A percentile compares a stretch with the other conserved stretches of the same genome.
Conservation (phyloP, 2,329 filamentous ascomycete species). For the Pyrenophora graminea region DNA sequence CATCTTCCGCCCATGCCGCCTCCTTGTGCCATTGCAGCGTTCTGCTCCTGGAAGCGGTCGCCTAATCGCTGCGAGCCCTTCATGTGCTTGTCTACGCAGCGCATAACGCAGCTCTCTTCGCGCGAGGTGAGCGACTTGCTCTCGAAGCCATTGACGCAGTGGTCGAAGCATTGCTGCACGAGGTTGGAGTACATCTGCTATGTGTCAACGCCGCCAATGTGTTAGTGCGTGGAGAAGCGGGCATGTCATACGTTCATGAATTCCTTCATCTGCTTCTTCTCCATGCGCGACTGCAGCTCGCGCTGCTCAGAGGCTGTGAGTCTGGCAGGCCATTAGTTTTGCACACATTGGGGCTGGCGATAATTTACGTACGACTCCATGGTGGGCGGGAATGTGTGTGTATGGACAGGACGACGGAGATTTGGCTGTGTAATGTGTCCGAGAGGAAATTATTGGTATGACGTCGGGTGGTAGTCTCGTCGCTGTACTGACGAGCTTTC, state of each 20-base stretch:
- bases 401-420: neutral
- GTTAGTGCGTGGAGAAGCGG: neutral
- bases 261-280: slow-evolving; percentile 98
- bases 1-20: slow-evolving; percentile 56
- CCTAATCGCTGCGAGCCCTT: slow-evolving; percentile 88
- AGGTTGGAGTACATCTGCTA: slow-evolving; percentile 71
- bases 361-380: slow-evolving; percentile 46
- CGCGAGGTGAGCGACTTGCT: slow-evolving; percentile 88
- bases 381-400: slow-evolving; percentile 1
- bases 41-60: slow-evolving; percentile 83
- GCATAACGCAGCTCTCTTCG: slow-evolving; percentile 89
- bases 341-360: neutral
- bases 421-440: neutral
- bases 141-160: slow-evolving; percentile 98
- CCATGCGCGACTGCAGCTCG: slow-evolving; percentile 91
- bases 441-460: slow-evolving; percentile 8
- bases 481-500: slow-evolving; percentile 23
- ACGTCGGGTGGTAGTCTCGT: slow-evolving; percentile 15
- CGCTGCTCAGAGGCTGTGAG: slow-evolving; percentile 82
- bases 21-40: slow-evolving; percentile 67
- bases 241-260: slow-evolving; percentile 83
- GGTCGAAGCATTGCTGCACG: slow-evolving; percentile 89
- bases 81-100: slow-evolving; percentile 96
- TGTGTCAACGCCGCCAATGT: slow-evolving; percentile 2
- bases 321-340: slow-evolving; percentile 48